phyloP scores from a whole-genome alignment of 2,329 filamentous ascomycete species.

The Paecilomyces variotii region DNA sequence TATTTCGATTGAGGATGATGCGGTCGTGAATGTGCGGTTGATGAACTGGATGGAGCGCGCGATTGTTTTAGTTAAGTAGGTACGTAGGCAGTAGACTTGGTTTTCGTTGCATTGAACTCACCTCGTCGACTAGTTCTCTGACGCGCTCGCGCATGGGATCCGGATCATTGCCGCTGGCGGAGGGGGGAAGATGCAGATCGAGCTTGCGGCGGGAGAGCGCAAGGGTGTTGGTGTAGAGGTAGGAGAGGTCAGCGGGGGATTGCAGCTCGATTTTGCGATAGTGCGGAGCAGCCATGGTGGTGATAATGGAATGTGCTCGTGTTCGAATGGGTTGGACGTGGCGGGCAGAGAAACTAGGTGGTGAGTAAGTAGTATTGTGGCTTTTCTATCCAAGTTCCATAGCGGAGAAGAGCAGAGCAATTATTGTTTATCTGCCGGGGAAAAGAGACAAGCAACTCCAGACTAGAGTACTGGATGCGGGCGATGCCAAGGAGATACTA shows the following conservation, averaged over 20 bases:
- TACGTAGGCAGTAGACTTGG: no score
- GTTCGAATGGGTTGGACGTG: neutral
- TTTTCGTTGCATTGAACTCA: constrained; percentile 6
- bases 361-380: neutral
- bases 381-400: neutral
- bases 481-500: neutral
- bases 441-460: no score
- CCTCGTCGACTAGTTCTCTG: constrained; percentile 34
- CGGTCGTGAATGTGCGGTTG: constrained; percentile 34
- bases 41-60: constrained; percentile 31
- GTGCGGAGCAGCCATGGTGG: constrained; percentile 25
- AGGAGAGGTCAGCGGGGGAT: constrained; percentile 41
- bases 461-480: neutral
- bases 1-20: constrained; percentile 38
- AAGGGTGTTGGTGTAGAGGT: constrained; percentile 40
- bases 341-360: neutral
- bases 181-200: constrained; percentile 41
- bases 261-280: constrained; percentile 46
- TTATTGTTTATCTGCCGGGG: neutral
- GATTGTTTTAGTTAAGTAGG: neutral
- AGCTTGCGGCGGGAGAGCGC: constrained; percentile 40
- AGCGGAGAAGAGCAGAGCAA: neutral
- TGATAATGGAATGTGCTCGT: neutral
- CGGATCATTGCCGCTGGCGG: constrained; percentile 30
- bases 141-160: constrained; percentile 39